Evolutionary conservation across 352 stramenopile genomes (phyloP).

Genomic region (Pseudoperonospora humuli): DNA sequence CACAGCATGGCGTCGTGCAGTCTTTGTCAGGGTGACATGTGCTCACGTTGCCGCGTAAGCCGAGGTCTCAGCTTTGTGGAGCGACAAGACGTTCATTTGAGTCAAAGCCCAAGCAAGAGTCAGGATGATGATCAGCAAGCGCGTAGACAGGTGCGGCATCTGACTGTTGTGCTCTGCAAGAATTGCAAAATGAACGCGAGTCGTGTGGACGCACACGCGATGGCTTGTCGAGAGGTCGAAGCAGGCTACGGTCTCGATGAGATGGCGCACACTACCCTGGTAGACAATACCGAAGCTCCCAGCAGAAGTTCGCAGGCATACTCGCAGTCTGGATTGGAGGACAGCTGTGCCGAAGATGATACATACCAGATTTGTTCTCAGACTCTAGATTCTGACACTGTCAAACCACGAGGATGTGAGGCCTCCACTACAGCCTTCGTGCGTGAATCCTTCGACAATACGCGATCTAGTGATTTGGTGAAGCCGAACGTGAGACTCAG

Average conservation of each 20-base stretch:
- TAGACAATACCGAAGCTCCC: background rate
- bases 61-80: conserved; percentile 26
- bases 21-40: conserved; percentile 31
- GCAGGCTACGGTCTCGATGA: conserved; percentile 1
- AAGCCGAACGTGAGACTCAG: conserved; percentile 6
- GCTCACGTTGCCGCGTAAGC: conserved; percentile 27
- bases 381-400: conserved; percentile 1
- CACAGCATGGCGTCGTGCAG: conserved; percentile 25
- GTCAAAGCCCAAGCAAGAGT: conserved; percentile 6
- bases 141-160: conserved; percentile 11
- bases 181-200: conserved; percentile 31
- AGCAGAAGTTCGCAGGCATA: conserved; percentile 3
- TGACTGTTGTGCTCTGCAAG: conserved; percentile 43
- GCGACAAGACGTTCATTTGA: background rate
- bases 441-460: background rate
- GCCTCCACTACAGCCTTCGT: background rate
- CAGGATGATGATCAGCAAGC: conserved; percentile 12
- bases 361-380: conserved; percentile 14
- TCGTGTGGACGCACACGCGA: conserved; percentile 21
- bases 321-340: conserved; percentile 4
- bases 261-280: conserved; percentile 1
- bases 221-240: conserved; percentile 16
- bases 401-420: background rate
- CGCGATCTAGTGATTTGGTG: conserved; percentile 2
- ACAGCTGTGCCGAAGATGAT: conserved; percentile 2